Evolutionary conservation across 768 basidiomycete genomes (phyloP).

Genomic region (Xerocomellus amylosporus): DNA sequence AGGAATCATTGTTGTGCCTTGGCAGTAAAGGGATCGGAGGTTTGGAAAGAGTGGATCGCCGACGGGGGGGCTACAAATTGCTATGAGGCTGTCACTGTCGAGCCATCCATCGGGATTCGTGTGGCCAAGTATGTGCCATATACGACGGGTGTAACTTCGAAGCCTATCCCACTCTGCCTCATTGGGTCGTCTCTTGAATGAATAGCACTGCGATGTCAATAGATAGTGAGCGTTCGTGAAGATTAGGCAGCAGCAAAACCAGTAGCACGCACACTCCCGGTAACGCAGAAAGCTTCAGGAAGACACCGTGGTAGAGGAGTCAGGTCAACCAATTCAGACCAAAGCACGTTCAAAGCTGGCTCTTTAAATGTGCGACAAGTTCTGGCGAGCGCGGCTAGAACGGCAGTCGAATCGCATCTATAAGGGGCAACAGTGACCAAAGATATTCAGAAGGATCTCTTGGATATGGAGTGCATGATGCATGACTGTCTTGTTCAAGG

Average conservation of each 20-base stretch:
- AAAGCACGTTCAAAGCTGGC: constrained; percentile 5
- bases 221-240: not conserved
- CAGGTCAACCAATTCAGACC: constrained; percentile 1
- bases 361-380: constrained; percentile 8
- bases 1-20: not conserved
- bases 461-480: not conserved
- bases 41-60: not conserved
- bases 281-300: not conserved
- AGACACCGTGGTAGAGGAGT: not conserved
- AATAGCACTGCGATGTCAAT: not conserved
- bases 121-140: not conserved
- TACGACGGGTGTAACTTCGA: not conserved
- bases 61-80: not conserved
- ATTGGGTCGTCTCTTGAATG: not conserved
- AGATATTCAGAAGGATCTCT: too few relatives aligned
- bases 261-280: not conserved
- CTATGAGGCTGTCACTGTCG: not conserved
- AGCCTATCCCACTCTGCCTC: constrained; percentile 6
- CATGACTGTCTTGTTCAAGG: not conserved
- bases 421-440: not conserved
- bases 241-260: not conserved
- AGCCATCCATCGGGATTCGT: not conserved
- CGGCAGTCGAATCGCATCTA: not conserved
- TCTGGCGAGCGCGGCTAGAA: not conserved
- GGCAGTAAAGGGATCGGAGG: not conserved